Conservation (phyloP, 2,329 filamentous ascomycete species). For the Parascedosporium putredinis region DNA sequence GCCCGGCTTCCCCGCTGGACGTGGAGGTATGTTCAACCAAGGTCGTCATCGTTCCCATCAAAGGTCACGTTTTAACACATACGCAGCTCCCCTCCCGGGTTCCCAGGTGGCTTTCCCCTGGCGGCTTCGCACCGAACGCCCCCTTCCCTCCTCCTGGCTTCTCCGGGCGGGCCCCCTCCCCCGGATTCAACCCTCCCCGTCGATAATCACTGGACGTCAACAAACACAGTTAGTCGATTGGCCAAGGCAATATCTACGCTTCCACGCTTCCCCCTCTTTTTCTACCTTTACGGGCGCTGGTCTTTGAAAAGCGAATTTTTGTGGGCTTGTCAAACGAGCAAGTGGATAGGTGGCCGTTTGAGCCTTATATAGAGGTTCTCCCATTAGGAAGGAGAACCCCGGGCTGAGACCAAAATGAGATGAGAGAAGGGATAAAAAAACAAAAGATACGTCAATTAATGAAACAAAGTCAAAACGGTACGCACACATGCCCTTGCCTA, state of each 20-base stretch:
- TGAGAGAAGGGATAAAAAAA: too few relatives aligned
- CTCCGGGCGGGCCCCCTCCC: slow-evolving; percentile 35
- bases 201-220: slow-evolving; percentile 31
- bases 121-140: slow-evolving; percentile 34
- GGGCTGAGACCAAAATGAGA: too few relatives aligned
- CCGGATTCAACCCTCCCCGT: slow-evolving; percentile 66
- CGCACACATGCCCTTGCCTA: too few relatives aligned
- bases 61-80: slow-evolving; percentile 20
- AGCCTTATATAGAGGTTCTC: not conserved
- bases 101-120: slow-evolving; percentile 38
- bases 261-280: too few relatives aligned
- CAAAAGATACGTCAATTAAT: too few relatives aligned
- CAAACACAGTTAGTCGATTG: too few relatives aligned
- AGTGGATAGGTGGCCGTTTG: not conserved
- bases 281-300: not conserved
- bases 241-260: too few relatives aligned
- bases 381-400: not conserved
- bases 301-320: not conserved
- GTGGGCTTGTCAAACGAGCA: not conserved
- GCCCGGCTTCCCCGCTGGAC: slow-evolving; percentile 36
- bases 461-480: slow-evolving; percentile 4
- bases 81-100: slow-evolving; percentile 35
- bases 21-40: slow-evolving; percentile 40
- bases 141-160: slow-evolving; percentile 41
- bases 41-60: slow-evolving; percentile 4